These are phyloP conservation scores for Barnettozyma salicaria DNA, from an alignment of 805 yeast species.

Conservation along the genomic window DNA sequence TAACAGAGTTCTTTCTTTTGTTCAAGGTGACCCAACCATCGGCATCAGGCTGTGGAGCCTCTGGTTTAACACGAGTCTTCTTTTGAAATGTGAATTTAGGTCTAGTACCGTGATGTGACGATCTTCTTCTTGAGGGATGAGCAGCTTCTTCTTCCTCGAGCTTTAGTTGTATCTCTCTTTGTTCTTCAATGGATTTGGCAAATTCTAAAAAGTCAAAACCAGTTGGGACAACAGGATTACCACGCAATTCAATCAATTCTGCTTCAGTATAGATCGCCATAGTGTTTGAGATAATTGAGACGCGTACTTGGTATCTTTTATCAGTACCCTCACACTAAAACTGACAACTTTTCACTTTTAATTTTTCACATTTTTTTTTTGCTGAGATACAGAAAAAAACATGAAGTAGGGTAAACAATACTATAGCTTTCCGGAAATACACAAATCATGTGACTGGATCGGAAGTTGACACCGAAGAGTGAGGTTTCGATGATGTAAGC, in stretches of 20 bases:
- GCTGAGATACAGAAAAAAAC: neutral
- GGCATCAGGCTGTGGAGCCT: constrained; percentile 52
- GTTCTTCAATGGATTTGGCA: constrained; percentile 59
- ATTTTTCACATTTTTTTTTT: neutral
- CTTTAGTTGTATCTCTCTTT: constrained; percentile 40
- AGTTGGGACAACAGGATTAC: constrained; percentile 52
- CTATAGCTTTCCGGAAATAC: no score
- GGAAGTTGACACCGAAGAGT: no score
- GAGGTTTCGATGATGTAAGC: neutral
- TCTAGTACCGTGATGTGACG: constrained; percentile 38
- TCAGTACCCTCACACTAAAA: neutral
- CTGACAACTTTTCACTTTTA: neutral
- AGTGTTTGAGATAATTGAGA: constrained; percentile 4
- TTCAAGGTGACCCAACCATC: constrained; percentile 79
- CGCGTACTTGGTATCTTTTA: neutral
- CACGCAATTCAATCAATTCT: constrained; percentile 54
- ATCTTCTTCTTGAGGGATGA: constrained; percentile 48
- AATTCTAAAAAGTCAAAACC: constrained; percentile 61
- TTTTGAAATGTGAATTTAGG: constrained; percentile 56
- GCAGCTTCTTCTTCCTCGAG: constrained; percentile 16
- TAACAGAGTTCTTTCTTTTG: constrained; percentile 37
- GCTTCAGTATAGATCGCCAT: constrained; percentile 67
- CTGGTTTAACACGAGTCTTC: constrained; percentile 21
- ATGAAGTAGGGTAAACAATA: constrained; percentile 1
- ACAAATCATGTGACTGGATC: no score